Base-by-base conservation (phyloP, 129 eudicot species). In the Flaveria linearis region DNA sequence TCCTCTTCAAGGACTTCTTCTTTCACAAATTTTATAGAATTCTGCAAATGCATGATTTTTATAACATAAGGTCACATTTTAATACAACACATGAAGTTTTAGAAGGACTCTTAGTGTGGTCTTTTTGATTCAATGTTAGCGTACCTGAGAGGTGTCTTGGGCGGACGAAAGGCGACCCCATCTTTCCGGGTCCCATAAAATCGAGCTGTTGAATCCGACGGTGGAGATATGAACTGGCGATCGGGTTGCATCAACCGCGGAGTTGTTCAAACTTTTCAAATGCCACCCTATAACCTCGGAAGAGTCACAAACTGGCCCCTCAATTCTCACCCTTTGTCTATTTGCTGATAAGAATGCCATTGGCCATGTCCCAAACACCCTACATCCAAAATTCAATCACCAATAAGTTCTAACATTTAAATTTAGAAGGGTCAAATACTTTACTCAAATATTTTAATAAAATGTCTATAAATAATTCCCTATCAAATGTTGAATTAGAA, bases 301-400 rank as follows among this genome's bases (percentile, higher is more conserved):
- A 2, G 94, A 91, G 72, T 89, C 84, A 36, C 99, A 91, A 12
- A 95, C 97, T 4, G 97, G 96, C 51, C 99, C 96, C 74, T 95
- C 94, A 23, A 95, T 91, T 50, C 80, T 86, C 76, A 86, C 91
- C 76, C 83, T 89, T 73, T 91, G 86, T 69, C 86, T 91, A 72
- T 85, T 86, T 51, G 90, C 88, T 9, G 88, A 81, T 17, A 94
- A 76, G 68, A 84, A 81, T 55, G 99, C 99, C 84, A 94, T 56
- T 23, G 99, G 96, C 99, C 99, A 94, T 75, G 97, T 83, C 30
- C 99, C 99, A 80, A 94, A 89, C 73, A 83, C 93, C 86, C 99
- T 94, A 80, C 81, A 76, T 74, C 45, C 64, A 16, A 74, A 15
- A 28, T 74, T 46, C 46, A 56, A 16, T 56, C 65, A 55, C 28